Evolutionary conservation across 2,329 filamentous ascomycete species (phyloP).

Genomic region (Microcera coccophila): DNA sequence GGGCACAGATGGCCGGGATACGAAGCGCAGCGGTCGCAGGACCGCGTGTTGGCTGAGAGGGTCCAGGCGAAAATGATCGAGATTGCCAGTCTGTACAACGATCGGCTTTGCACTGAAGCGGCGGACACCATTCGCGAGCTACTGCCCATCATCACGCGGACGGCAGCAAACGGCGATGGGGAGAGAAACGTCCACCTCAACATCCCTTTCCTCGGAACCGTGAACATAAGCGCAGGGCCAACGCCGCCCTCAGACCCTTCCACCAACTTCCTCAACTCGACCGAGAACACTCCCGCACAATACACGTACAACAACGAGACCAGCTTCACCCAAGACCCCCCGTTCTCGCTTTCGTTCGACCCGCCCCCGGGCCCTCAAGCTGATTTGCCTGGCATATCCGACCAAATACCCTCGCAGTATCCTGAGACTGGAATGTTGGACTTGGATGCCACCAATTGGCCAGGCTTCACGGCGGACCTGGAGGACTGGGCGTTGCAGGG

Average conservation of each 20-base stretch:
- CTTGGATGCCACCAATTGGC: conserved; percentile 20
- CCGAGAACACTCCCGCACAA: conserved; percentile 8
- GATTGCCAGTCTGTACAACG: conserved; percentile 36
- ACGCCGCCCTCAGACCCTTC: conserved; percentile 13
- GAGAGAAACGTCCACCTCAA: conserved; percentile 35
- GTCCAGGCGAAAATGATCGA: conserved; percentile 37
- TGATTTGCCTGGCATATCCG: conserved; percentile 1
- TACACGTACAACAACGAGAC: background rate
- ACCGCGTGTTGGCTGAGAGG: conserved; percentile 36
- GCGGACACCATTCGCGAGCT: conserved; percentile 42
- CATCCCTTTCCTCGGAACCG: conserved; percentile 45
- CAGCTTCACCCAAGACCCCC: conserved; percentile 6
- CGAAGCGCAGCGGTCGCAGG: conserved; percentile 23
- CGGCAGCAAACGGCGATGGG: conserved; percentile 7
- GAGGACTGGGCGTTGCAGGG: conserved; percentile 41
- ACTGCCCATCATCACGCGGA: conserved; percentile 38
- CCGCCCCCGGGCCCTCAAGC: background rate
- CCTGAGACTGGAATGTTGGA: conserved; percentile 4
- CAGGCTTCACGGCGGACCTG: conserved; percentile 28
- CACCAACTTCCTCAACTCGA: conserved; percentile 12
- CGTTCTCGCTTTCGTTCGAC: conserved; percentile 9
- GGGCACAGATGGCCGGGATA: conserved; percentile 31
- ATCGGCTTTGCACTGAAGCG: conserved; percentile 41
- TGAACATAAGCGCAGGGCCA: conserved; percentile 37
- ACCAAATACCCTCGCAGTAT: conserved; percentile 8